Base-by-base conservation (phyloP, 2,329 filamentous ascomycete species). In the Neopestalotiopsis sp. region DNA sequence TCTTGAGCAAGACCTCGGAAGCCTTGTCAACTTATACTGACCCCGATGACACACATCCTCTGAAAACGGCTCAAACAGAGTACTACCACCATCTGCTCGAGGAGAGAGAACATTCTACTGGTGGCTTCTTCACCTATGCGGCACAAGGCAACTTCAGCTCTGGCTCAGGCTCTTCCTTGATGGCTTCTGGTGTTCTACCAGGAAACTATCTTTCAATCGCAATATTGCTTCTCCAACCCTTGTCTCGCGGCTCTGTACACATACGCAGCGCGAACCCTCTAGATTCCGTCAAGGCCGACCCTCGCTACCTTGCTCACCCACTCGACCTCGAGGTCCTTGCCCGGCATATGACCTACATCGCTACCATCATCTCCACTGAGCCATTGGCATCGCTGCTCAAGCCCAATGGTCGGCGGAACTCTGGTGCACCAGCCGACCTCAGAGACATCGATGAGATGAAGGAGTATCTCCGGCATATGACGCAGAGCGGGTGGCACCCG, bases 1-100 rank as follows among this genome's bases (percentile, higher is more conserved):
- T 75, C 4, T 78, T 79, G 59, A 58, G 28, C n/a, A 14, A 58
- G 56, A 58, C 13, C n/a, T 57, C 4, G 20, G n/a, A 38, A 9
- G n/a, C 4, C 1, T 20, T 58, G 4, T 24, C 56, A 12, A 58
- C n/a, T 10, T 58, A 58, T 58, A 13, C 20, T 13, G 56, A 58
- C 56, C 56, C 56, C n/a, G 24, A 58, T 9, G 59, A 63, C 3
- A 69, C 32, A 1, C n/a, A 40, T 12, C n/a, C 64, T 1, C 49
- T 69, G 9, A 13, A 20, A 4, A 32, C 17, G 7, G 67, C 57
- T 14, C 57, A 67, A 20, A 28, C 65, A 20, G 6, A 1, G 2
- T 67, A 49, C 32, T 63, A 66, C 5, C 67, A 66, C 24, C 42
- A 28, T 62, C 14, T 67, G 9, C 56, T 69, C 17, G 56, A 58